A percentile compares a stretch with the other conserved stretches of the same genome.
Conservation (phyloP, 805 yeast species). For the Cyberlindnera xylosilytica region DNA sequence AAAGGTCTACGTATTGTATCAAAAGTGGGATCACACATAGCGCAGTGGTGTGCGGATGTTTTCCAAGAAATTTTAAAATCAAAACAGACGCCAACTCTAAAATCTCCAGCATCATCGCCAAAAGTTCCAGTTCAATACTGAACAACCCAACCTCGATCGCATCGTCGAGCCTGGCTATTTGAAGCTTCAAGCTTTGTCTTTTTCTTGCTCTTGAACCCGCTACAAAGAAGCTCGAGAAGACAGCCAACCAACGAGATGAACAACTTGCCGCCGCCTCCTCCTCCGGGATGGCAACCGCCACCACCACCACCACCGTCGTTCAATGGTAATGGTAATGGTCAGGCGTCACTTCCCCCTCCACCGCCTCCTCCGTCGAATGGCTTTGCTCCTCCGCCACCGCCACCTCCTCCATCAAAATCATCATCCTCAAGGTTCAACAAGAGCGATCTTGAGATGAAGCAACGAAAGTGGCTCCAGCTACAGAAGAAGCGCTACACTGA, state of each 20-base stretch:
- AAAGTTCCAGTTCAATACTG: no score
- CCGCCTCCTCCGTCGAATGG: slow-evolving; percentile 29
- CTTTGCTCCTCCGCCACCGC: slow-evolving; percentile 34
- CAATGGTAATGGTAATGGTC: slow-evolving; percentile 6
- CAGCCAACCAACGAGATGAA: slow-evolving; percentile 3
- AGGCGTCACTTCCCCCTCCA: slow-evolving; percentile 26
- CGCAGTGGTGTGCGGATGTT: slow-evolving; percentile 2
- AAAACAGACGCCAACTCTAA: slow-evolving; percentile 1
- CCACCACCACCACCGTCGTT: slow-evolving; percentile 28
- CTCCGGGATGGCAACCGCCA: slow-evolving; percentile 30
- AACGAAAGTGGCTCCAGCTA: slow-evolving; percentile 56
- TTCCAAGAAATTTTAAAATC: neutral
- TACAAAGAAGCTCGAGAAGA: neutral
- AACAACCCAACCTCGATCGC: no score
- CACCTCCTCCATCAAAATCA: slow-evolving; percentile 21
- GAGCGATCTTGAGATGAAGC: slow-evolving; percentile 39
- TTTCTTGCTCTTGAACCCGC: neutral
- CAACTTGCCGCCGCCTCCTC: slow-evolving; percentile 33
- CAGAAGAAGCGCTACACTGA: slow-evolving; percentile 58
- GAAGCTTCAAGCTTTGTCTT: neutral
- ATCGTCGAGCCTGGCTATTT: no score
- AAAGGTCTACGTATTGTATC: neutral
- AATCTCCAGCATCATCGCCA: no score
- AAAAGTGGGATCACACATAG: neutral
- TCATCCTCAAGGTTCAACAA: slow-evolving; percentile 18